These are phyloP conservation scores for Clonostachys solani DNA, from an alignment of 2,329 filamentous ascomycete species.

Conservation along the genomic window DNA sequence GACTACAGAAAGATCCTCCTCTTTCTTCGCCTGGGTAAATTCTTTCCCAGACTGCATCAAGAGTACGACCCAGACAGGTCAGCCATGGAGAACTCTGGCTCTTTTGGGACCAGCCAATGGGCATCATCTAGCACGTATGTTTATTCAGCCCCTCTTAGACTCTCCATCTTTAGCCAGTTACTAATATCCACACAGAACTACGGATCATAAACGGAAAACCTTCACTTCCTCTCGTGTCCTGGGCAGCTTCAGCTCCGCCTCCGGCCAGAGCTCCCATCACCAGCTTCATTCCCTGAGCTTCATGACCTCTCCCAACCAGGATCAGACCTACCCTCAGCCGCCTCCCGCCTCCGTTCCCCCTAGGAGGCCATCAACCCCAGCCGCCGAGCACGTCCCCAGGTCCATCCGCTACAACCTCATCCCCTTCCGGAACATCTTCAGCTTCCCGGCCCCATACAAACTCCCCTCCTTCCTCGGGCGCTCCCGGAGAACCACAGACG, in stretches of 20 bases:
- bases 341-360: conserved; percentile 1
- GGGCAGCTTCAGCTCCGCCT: conserved; percentile 9
- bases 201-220: conserved; percentile 11
- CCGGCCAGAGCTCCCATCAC: conserved; percentile 1
- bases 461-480: conserved; percentile 8
- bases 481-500: background rate
- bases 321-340: conserved; percentile 3
- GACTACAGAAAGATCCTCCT: conserved; percentile 37
- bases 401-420: conserved; percentile 1
- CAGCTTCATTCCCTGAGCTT: conserved; percentile 3
- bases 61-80: conserved; percentile 29
- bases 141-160: no score
- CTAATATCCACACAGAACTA: conserved; percentile 1
- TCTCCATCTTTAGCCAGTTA: background rate
- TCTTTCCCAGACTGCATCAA: conserved; percentile 35
- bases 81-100: background rate
- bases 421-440: conserved; percentile 21
- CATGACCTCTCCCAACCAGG: conserved; percentile 1
- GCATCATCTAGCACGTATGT: background rate
- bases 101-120: background rate
- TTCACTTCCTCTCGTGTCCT: conserved; percentile 11
- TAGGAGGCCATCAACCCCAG: background rate
- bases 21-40: conserved; percentile 30
- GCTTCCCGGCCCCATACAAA: conserved; percentile 16
- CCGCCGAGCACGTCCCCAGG: background rate